Conservation (phyloP, 805 yeast species). For the Ogataea ramenticola region DNA sequence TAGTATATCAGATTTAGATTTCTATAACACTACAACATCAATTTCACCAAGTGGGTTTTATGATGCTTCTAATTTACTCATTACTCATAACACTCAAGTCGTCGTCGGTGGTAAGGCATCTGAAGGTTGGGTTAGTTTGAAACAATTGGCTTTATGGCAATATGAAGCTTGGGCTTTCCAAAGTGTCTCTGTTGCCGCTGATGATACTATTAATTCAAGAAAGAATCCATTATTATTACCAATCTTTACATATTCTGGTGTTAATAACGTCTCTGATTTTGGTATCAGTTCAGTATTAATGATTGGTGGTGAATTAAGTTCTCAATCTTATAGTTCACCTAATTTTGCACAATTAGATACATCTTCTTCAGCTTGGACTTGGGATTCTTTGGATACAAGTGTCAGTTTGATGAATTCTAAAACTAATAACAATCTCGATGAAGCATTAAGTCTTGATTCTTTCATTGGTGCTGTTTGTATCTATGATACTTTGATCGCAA, state of each 20-base stretch:
- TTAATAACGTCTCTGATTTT: conserved; percentile 20
- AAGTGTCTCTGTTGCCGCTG: conserved; percentile 23
- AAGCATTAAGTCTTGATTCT: conserved; percentile 19
- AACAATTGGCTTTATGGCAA: conserved; percentile 69
- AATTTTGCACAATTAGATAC: conserved; percentile 32
- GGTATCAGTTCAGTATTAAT: conserved; percentile 37
- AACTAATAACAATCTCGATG: conserved; percentile 11
- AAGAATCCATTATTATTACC: conserved; percentile 49
- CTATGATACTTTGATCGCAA: conserved; percentile 41
- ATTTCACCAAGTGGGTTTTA: conserved; percentile 51
- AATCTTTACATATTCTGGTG: conserved; percentile 28
- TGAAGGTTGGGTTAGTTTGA: conserved; percentile 65
- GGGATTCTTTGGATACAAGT: conserved; percentile 26
- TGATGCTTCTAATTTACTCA: conserved; percentile 39
- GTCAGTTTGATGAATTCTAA: conserved; percentile 16
- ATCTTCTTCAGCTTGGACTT: conserved; percentile 35
- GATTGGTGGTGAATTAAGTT: conserved; percentile 51
- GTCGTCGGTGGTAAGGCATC: conserved; percentile 61
- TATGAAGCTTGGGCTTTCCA: conserved; percentile 62
- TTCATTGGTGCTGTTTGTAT: conserved; percentile 44
- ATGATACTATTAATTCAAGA: conserved; percentile 43
- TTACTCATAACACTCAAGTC: conserved; percentile 39
- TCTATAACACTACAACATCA: conserved; percentile 37
- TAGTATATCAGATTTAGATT: conserved; percentile 25
- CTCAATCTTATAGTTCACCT: conserved; percentile 33